Evolutionary conservation across 2,329 filamentous ascomycete species (phyloP).

Genomic region (Trichoderma oligosporum): DNA sequence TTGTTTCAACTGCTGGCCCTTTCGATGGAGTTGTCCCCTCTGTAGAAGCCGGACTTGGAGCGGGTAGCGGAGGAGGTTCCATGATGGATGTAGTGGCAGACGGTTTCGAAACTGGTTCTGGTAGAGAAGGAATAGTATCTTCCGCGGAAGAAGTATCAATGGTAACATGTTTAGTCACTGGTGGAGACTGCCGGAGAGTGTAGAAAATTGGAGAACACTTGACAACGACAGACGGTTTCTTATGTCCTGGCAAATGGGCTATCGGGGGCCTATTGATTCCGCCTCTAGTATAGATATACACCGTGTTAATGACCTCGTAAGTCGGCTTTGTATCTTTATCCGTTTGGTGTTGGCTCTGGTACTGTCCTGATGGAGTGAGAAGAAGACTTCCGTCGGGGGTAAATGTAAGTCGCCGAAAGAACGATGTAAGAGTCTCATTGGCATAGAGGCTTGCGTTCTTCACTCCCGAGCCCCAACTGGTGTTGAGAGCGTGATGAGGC

Average conservation of each 20-base stretch:
- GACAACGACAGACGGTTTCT: slow-evolving; percentile 95
- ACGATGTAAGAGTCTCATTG: slow-evolving; percentile 94
- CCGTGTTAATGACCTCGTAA: slow-evolving; percentile 91
- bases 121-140: slow-evolving; percentile 76
- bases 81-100: slow-evolving; percentile 60
- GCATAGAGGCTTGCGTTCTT: slow-evolving; percentile 90
- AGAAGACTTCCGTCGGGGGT: slow-evolving; percentile 92
- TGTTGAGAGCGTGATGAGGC: slow-evolving; percentile 53
- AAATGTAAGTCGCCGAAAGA: slow-evolving; percentile 91
- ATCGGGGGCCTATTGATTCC: slow-evolving; percentile 96
- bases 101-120: slow-evolving; percentile 72
- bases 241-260: slow-evolving; percentile 91
- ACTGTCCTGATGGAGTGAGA: slow-evolving; percentile 92
- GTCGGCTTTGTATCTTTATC: slow-evolving; percentile 66
- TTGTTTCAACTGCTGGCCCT: slow-evolving; percentile 42
- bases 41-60: slow-evolving; percentile 36
- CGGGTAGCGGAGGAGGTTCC: slow-evolving; percentile 73
- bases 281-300: slow-evolving; percentile 95
- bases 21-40: slow-evolving; percentile 49
- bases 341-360: slow-evolving; percentile 70
- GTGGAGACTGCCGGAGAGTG: slow-evolving; percentile 64
- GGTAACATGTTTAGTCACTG: slow-evolving; percentile 80
- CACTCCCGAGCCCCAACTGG: slow-evolving; percentile 56
- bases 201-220: slow-evolving; percentile 91
- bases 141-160: slow-evolving; percentile 90